Conservation (phyloP, 305 asterid genomes). For the Fraxinus xanthoxyloides region DNA sequence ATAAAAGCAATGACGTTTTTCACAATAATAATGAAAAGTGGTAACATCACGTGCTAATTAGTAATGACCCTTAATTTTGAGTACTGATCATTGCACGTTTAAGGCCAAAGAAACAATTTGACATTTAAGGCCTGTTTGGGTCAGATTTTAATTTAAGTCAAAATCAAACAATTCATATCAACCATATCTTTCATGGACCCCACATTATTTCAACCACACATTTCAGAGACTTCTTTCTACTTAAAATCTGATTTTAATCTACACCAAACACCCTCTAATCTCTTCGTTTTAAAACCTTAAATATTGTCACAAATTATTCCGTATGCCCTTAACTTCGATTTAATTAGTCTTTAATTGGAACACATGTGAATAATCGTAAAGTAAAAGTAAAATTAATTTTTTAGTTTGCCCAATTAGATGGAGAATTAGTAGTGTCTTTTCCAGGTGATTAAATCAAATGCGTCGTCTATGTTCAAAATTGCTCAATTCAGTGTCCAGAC, state of each 20-base stretch:
- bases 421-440: not conserved
- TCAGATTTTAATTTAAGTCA: too few species aligned
- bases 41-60: too few species aligned
- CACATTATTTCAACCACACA: too few species aligned
- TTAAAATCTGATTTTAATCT: too few species aligned
- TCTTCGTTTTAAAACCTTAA: not conserved
- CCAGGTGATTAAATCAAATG: not conserved
- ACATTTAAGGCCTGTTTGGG: too few species aligned
- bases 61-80: not conserved
- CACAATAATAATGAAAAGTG: too few species aligned
- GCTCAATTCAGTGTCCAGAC: too few species aligned
- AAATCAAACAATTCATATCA: too few species aligned
- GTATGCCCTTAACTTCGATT: not conserved
- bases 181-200: too few species aligned
- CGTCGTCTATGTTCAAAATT: not conserved
- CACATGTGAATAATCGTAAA: not conserved
- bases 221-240: too few species aligned
- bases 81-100: not conserved
- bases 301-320: not conserved
- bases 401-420: not conserved
- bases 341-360: not conserved
- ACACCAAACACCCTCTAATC: too few species aligned
- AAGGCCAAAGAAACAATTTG: constrained; percentile 12
- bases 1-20: too few species aligned
- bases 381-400: not conserved